phyloP scores from a whole-genome alignment of 371 early-diverging fungal genomes.

The Mortierella sp. region DNA sequence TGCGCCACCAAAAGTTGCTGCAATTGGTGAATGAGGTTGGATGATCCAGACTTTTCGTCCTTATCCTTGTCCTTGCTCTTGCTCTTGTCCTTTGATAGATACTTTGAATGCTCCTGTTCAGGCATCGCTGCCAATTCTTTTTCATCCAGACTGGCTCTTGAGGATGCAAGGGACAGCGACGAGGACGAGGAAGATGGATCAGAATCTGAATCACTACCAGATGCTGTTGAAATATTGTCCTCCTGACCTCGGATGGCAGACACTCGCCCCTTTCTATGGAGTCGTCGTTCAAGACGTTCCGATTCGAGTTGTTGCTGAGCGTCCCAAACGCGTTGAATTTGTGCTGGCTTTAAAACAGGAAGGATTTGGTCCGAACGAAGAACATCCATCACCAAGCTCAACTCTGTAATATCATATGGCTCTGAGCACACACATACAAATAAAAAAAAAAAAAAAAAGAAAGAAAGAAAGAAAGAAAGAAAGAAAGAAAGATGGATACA shows the following conservation, averaged over 20 bases:
- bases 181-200: neutral
- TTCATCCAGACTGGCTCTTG: too few species aligned
- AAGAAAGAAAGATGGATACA: too few species aligned
- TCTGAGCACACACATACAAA: slow-evolving; percentile 4
- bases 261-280: too few species aligned
- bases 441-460: neutral
- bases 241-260: too few species aligned
- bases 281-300: slow-evolving; percentile 18
- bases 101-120: too few species aligned
- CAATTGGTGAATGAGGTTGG: slow-evolving; percentile 54
- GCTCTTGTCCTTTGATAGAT: neutral
- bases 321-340: slow-evolving; percentile 50
- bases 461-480: neutral
- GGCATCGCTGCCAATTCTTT: too few species aligned
- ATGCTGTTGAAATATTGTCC: neutral
- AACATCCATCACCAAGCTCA: slow-evolving; percentile 48
- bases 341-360: slow-evolving; percentile 56
- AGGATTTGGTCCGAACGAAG: slow-evolving; percentile 57
- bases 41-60: neutral
- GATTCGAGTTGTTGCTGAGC: slow-evolving; percentile 38
- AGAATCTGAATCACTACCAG: slow-evolving; percentile 4
- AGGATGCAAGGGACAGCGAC: too few species aligned
- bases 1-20: slow-evolving; percentile 62
- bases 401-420: slow-evolving; percentile 35
- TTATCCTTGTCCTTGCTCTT: neutral